Percentiles rank a stretch among this genome's conserved stretches.
Conservation (phyloP, 352 stramenopile genomes). For the Phytophthora parvispora region DNA sequence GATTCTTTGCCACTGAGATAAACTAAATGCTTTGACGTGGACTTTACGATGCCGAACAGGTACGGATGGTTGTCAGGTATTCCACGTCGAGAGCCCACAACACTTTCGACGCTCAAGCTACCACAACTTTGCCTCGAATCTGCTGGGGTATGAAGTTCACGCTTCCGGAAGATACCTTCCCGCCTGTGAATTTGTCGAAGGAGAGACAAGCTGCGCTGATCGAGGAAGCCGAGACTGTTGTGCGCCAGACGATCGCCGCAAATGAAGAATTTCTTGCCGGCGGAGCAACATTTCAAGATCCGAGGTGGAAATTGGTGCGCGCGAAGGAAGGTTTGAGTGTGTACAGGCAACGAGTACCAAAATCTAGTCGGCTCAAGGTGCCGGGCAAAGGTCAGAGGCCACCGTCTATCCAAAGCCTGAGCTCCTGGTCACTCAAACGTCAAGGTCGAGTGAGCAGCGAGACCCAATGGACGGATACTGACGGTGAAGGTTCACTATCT, state of each 20-base stretch:
- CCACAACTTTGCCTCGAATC: background rate
- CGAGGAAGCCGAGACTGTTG: constrained; percentile 45
- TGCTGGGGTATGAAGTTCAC: constrained; percentile 48
- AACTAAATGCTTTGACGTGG: background rate
- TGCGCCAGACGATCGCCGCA: constrained; percentile 48
- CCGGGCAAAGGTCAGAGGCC: background rate
- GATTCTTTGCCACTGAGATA: background rate
- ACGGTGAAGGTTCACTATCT: background rate
- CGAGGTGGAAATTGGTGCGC: constrained; percentile 44
- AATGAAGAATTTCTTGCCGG: constrained; percentile 43
- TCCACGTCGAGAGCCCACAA: background rate
- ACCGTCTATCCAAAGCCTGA: background rate
- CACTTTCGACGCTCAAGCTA: background rate
- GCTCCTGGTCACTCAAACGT: background rate
- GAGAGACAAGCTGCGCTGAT: constrained; percentile 35
- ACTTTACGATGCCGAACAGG: no score
- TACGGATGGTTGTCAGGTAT: background rate
- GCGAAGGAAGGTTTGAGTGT: constrained; percentile 39
- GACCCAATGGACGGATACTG: background rate
- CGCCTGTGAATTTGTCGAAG: constrained; percentile 36
- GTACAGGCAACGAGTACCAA: constrained; percentile 10
- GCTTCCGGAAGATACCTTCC: constrained; percentile 48
- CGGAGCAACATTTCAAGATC: constrained; percentile 24
- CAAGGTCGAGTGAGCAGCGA: background rate
- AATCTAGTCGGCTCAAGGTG: background rate